A percentile compares a stretch with the other conserved stretches of the same genome.
phyloP scores from a whole-genome alignment of 2,329 filamentous ascomycete species.

The Diplodia intermedia region DNA sequence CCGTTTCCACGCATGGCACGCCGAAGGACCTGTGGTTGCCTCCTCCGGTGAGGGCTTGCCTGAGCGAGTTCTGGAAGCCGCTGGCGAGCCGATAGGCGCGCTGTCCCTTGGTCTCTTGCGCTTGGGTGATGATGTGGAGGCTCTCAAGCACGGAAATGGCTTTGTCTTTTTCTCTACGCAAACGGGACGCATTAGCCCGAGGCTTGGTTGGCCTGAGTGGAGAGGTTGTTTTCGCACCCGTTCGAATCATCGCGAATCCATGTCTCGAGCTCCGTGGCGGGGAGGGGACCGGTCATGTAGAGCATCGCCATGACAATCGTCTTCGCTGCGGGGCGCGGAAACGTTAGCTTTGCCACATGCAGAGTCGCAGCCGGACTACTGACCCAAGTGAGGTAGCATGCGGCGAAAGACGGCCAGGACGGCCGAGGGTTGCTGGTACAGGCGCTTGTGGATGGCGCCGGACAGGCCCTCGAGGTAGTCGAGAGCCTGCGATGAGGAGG shows the following conservation, averaged over 20 bases:
- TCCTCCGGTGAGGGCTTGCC: constrained; percentile 85
- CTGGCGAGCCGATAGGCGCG: constrained; percentile 78
- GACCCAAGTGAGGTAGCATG: constrained; percentile 92
- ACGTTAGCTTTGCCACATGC: background rate
- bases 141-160: constrained; percentile 80
- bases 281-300: constrained; percentile 83
- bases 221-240: constrained; percentile 50
- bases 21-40: constrained; percentile 89
- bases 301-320: constrained; percentile 94
- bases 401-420: constrained; percentile 94
- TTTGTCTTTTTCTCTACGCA: constrained; percentile 77
- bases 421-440: constrained; percentile 96
- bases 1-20: constrained; percentile 73
- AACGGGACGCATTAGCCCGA: background rate
- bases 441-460: constrained; percentile 84
- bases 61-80: constrained; percentile 83
- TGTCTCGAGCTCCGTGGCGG: constrained; percentile 78
- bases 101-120: constrained; percentile 64
- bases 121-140: constrained; percentile 79
- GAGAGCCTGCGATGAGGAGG: constrained; percentile 68
- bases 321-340: constrained; percentile 68
- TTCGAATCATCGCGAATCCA: constrained; percentile 78
- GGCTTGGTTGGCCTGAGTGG: background rate
- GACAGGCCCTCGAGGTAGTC: constrained; percentile 94
- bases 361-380: constrained; percentile 37